Percentiles rank a stretch among this genome's conserved stretches.
These are phyloP conservation scores for Sodiomyces alkalinus DNA, from an alignment of 2,329 filamentous ascomycete species.

Conservation along the genomic window DNA sequence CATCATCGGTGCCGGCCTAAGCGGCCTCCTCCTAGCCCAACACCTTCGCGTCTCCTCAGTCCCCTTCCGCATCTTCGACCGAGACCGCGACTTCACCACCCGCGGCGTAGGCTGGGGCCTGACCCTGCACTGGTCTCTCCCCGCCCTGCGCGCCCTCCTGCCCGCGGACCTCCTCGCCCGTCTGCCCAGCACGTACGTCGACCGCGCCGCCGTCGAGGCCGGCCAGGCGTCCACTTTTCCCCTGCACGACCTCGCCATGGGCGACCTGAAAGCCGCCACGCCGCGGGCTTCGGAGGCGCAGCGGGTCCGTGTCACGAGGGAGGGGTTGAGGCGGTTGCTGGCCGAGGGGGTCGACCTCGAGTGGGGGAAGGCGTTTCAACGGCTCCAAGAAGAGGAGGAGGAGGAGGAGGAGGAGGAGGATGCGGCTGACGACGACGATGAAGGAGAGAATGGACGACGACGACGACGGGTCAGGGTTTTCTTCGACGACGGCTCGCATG, in stretches of 20 bases:
- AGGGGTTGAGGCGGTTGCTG: conserved; percentile 28
- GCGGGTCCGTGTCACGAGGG: conserved; percentile 31
- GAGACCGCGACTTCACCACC: conserved; percentile 28
- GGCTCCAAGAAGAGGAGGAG: conserved; percentile 11
- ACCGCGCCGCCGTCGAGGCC: conserved; percentile 29
- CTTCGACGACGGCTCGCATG: conserved; percentile 30
- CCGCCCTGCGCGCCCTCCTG: conserved; percentile 33
- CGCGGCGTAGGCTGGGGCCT: conserved; percentile 45
- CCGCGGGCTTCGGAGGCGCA: conserved; percentile 27
- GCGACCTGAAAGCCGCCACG: conserved; percentile 22
- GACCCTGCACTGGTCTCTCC: conserved; percentile 47
- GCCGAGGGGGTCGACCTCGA: conserved; percentile 29
- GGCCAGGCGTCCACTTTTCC: conserved; percentile 33
- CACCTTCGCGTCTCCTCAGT: conserved; percentile 16
- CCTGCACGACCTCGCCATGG: conserved; percentile 39
- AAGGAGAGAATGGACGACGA: conserved; percentile 9
- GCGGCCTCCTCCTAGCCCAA: conserved; percentile 21
- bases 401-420: conserved; percentile 10
- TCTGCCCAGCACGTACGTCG: conserved; percentile 36
- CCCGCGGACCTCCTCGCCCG: conserved; percentile 27
- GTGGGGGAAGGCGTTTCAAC: conserved; percentile 23
- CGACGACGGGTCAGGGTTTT: conserved; percentile 21
- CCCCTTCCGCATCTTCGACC: conserved; percentile 35
- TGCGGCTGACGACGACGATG: conserved; percentile 11
- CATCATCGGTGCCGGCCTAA: conserved; percentile 22